These are phyloP conservation scores for Populus hybrid DNA, from an alignment of 441 rosid species.

Conservation along the genomic window DNA sequence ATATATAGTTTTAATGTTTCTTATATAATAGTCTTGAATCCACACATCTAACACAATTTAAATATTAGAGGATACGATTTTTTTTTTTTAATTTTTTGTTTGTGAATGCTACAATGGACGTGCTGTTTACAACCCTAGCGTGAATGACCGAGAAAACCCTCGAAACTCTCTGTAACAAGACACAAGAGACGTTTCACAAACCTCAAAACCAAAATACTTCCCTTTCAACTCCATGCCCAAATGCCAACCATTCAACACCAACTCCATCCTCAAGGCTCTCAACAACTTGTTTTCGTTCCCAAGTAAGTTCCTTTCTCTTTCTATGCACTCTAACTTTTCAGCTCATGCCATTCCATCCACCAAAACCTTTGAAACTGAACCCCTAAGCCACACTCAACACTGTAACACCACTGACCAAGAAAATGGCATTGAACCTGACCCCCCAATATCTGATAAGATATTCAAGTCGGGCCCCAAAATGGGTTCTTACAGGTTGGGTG, in stretches of 20 bases:
- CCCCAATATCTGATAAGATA: constrained; percentile 48
- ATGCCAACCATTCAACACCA: constrained; percentile 32
- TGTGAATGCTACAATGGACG: too few species aligned
- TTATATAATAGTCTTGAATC: too few species aligned
- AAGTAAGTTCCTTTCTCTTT: constrained; percentile 18
- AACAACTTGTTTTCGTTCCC: constrained; percentile 29
- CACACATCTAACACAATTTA: too few species aligned
- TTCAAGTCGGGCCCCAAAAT: constrained; percentile 50
- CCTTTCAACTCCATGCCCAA: constrained; percentile 31
- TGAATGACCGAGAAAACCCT: too few species aligned
- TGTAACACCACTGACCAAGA: not conserved
- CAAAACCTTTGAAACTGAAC: constrained; percentile 25
- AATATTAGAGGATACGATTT: too few species aligned
- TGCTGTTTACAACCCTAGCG: too few species aligned
- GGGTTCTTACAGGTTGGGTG: constrained; percentile 72
- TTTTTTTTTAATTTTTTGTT: too few species aligned
- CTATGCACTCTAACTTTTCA: constrained; percentile 24
- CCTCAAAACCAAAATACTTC: not conserved
- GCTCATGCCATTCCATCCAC: constrained; percentile 21
- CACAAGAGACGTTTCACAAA: not conserved
- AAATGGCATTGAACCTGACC: constrained; percentile 21
- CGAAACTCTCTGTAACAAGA: too few species aligned
- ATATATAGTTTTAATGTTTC: too few species aligned
- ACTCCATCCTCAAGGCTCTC: constrained; percentile 21
- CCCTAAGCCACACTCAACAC: constrained; percentile 6